phyloP scores from a whole-genome alignment of 257 asterid species.

The Craterostigma plantagineum region DNA sequence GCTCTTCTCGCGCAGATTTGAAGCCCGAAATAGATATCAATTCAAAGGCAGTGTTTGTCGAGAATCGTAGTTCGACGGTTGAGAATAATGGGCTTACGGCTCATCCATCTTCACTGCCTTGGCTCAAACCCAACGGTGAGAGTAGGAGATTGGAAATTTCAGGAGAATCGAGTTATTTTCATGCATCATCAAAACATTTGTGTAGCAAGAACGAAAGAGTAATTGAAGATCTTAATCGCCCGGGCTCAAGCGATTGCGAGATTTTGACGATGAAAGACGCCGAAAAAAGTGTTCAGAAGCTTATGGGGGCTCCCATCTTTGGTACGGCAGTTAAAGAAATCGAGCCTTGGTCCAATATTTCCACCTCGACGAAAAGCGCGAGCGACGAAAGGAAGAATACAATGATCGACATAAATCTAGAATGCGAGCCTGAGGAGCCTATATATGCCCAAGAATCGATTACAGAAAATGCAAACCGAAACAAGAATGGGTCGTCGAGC shows the following conservation, averaged over 20 bases:
- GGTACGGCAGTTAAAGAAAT: constrained; percentile 16
- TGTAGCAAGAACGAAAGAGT: no score
- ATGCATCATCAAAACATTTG: no score
- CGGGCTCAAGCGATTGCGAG: no score
- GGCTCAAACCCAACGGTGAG: constrained; percentile 35
- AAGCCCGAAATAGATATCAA: no score
- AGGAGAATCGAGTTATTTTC: constrained; percentile 13
- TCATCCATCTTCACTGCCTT: constrained; percentile 30
- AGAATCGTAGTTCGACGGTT: constrained; percentile 24
- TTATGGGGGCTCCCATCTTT: constrained; percentile 64
- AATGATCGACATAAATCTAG: constrained; percentile 70
- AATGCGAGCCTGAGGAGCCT: constrained; percentile 34
- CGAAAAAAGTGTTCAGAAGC: constrained; percentile 13
- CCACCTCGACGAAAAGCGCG: no score
- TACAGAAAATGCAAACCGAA: constrained; percentile 12
- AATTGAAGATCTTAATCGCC: no score
- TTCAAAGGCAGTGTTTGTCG: constrained; percentile 1
- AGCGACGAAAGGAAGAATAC: no score
- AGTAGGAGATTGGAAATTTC: constrained; percentile 15
- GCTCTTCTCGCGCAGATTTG: constrained; percentile 64
- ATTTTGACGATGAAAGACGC: no score
- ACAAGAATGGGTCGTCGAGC: constrained; percentile 4
- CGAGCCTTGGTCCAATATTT: no score
- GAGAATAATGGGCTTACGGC: constrained; percentile 24
- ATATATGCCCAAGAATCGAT: constrained; percentile 14